Conservation (phyloP, 805 yeast species). For the Limtongia smithiae region DNA sequence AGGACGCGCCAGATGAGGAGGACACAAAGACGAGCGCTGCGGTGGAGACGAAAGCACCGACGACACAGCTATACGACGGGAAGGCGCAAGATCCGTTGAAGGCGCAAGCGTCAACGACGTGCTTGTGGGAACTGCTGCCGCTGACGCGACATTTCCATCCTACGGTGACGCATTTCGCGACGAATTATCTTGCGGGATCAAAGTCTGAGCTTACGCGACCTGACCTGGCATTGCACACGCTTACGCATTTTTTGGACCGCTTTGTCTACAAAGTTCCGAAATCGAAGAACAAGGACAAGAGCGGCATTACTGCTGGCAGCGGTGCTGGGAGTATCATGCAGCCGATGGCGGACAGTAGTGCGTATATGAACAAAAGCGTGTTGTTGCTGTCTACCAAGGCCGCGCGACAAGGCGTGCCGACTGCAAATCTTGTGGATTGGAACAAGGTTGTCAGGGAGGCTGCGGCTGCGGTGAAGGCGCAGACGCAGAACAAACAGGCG, state of each 20-base stretch:
- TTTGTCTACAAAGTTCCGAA: constrained; percentile 93
- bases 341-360: constrained; percentile 59
- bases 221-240: constrained; percentile 81
- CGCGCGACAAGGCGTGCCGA: constrained; percentile 55
- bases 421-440: constrained; percentile 88
- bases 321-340: constrained; percentile 92
- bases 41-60: constrained; percentile 18
- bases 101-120: constrained; percentile 78
- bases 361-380: constrained; percentile 31
- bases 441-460: constrained; percentile 62
- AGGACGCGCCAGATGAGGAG: constrained; percentile 36
- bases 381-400: constrained; percentile 36
- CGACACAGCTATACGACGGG: constrained; percentile 57
- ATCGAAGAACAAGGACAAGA: constrained; percentile 61
- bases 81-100: constrained; percentile 88
- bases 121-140: constrained; percentile 80
- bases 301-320: background rate
- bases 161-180: constrained; percentile 77
- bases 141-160: constrained; percentile 87
- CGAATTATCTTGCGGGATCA: constrained; percentile 50
- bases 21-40: constrained; percentile 30
- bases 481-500: constrained; percentile 1
- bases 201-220: constrained; percentile 56
- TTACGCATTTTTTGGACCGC: constrained; percentile 88
- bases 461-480: background rate